Base-by-base conservation (phyloP, 208 protist genomes). In the Crithidia sp. region DNA sequence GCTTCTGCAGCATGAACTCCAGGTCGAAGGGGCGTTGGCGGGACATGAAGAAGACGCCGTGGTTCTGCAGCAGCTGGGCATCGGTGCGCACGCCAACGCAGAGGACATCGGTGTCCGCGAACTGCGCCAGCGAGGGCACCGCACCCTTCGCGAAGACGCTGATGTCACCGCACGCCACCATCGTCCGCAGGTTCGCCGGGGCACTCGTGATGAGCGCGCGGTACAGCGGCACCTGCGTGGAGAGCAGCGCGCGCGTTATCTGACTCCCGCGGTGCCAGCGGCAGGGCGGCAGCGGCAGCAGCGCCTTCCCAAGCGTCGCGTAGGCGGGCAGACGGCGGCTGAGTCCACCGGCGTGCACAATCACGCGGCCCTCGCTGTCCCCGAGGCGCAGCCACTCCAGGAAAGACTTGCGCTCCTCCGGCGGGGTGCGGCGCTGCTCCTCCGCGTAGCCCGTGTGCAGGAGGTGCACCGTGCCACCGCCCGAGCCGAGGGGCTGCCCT, bases 1-100 rank as follows among this genome's bases (percentile, higher is more conserved):
- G 85, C 56, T 87, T 90, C 82, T 90, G 85, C 61, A 85, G 41
- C 85, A 90, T 85, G 56, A 78, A 83, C 8, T 77, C 72, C n/a
- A 90, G 75, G 10, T 78, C 71, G 1, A 59, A 61, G 2, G 76
- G 75, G 7, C 14, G 40, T 19, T 53, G 44, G 40, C 47, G 66
- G n/a, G 58, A 61, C 40, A 72, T 78, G 61, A 86, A 85, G 53
- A 87, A 82, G 19, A 90, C 82, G 50, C 82, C 85, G 69, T 87
- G 79, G 43, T 75, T 58, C 28, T 44, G 49, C 28, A 87, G 52
- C 5, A 67, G 14, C 16, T 72, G 40, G 28, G 69, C 16, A 17
- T 75, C 79, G 2, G 67, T 47, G 52, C 37, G 55, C 56, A 90
- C 14, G 43, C 79, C 85, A n/a, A 82, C 72, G 67, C 85, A 90